These are phyloP conservation scores for Tetraselmis striata DNA, from an alignment of 139 green algal species.

Conservation along the genomic window DNA sequence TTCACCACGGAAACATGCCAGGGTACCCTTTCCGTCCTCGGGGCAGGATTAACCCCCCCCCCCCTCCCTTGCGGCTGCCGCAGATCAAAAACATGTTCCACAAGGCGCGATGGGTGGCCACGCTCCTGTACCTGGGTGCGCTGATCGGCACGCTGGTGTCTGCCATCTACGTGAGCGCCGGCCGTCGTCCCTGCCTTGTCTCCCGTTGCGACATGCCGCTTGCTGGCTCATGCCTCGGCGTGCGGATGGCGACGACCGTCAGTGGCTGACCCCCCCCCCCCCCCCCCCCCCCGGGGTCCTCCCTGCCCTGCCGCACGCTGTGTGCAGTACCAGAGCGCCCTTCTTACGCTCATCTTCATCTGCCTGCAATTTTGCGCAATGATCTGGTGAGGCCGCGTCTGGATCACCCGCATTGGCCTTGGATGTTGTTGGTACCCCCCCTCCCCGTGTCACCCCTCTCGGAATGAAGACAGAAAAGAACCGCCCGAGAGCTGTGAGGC, in stretches of 20 bases:
- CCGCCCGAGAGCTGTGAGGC: too few relatives aligned
- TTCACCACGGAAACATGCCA: too few relatives aligned
- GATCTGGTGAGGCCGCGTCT: background rate
- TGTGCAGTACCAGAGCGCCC: background rate
- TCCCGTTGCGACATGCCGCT: too few relatives aligned
- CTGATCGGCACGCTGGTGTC: background rate
- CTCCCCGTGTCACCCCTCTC: too few relatives aligned
- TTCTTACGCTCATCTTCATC: background rate
- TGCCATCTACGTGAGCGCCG: background rate
- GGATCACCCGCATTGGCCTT: background rate
- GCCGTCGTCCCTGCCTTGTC: background rate
- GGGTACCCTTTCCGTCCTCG: too few relatives aligned
- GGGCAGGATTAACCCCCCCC: too few relatives aligned
- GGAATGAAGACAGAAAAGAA: too few relatives aligned
- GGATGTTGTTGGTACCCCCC: background rate
- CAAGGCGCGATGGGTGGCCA: background rate
- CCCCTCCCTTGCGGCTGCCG: too few relatives aligned
- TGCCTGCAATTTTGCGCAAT: slow-evolving; percentile 1
- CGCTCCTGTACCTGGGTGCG: background rate
- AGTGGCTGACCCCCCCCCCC: background rate
- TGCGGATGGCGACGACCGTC: too few relatives aligned
- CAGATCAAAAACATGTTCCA: background rate
- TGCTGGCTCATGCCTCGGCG: too few relatives aligned
- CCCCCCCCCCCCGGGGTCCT: too few relatives aligned
- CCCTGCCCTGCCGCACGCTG: too few relatives aligned